phyloP scores from a whole-genome alignment of 108 stramenopile genomes.

The Cyclostephanos tholiformis region DNA sequence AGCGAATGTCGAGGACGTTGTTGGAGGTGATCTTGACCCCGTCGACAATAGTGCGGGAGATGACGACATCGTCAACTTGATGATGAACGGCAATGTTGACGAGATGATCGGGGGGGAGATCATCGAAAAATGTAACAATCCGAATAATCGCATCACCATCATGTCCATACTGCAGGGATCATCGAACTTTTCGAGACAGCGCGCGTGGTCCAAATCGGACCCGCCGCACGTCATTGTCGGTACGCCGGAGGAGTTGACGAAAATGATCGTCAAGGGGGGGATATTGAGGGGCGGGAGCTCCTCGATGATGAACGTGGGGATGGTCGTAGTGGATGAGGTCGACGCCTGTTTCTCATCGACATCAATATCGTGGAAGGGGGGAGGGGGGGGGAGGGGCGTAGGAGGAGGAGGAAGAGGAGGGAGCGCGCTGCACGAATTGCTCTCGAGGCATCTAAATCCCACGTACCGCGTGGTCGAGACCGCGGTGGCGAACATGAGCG shows the following conservation, averaged over 20 bases:
- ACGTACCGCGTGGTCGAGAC: conserved; percentile 19
- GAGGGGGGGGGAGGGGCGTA: conserved; percentile 46
- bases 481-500: conserved; percentile 1
- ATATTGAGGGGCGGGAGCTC: conserved; percentile 32
- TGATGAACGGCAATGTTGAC: neutral
- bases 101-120: neutral
- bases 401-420: too few relatives aligned
- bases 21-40: conserved; percentile 19
- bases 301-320: conserved; percentile 63
- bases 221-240: conserved; percentile 61
- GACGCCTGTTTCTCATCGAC: conserved; percentile 70
- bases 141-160: conserved; percentile 61
- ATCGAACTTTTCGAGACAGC: conserved; percentile 63
- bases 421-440: conserved; percentile 69
- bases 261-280: conserved; percentile 80
- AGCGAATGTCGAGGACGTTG: too few relatives aligned
- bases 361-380: conserved; percentile 11
- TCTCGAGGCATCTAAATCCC: conserved; percentile 81
- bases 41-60: neutral
- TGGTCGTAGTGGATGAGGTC: conserved; percentile 94
- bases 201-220: conserved; percentile 94
- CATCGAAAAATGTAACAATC: too few relatives aligned
- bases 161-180: conserved; percentile 94
- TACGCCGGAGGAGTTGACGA: conserved; percentile 76
- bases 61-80: neutral